Evolutionary conservation across 106 monocot species (phyloP), one percentile per base, ranked within the genome.

Genomic region (Posidonia australis): DNA sequence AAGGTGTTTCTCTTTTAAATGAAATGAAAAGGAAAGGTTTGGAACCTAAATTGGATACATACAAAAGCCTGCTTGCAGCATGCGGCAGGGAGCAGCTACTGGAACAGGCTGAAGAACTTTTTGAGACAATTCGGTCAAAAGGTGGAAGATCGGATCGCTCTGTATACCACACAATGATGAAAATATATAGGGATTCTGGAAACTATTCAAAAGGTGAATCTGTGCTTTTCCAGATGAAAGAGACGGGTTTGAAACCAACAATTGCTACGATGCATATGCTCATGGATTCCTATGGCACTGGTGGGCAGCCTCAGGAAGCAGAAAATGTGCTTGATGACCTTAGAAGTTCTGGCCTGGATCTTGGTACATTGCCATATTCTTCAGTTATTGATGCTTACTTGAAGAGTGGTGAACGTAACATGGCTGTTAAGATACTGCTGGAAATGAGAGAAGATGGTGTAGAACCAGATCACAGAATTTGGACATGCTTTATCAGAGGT

Each of bases 321-420:
- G 96, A 91, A 24, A 79, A 78, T 51, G 82, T 98, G 54, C 84
- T 98, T 47, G 79, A 81, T 51, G 85, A 75, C 77, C 69, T 98
- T 60, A 90, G 77, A 80, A 48, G 27, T 52, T 87, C 82, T 29
- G 70, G 79, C 24, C 30, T 84, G 53, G 83, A 74, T 51, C 69
- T 85, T 24, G 84, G 61, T 49, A 79, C 96, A 56, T 81, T 98
- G 56, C 84, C 79, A 45, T 98, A 91, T 66, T 76, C 80, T 78
- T 84, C 96, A 72, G 85, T 98, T 16, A 87, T 98, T 65, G 96
- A 98, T 79, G 90, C 87, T 9, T 98, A 91, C 63, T 76, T 98
- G 51, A 98, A 85, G 68, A 77, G 74, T 77, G 76, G 83, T 27
- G 82, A 98, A 58, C 84, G 85, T 78, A 70, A 73, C 41, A 44